These are phyloP conservation scores for Xylaria acuta DNA, from an alignment of 495 filamentous ascomycete genomes.

Conservation along the genomic window DNA sequence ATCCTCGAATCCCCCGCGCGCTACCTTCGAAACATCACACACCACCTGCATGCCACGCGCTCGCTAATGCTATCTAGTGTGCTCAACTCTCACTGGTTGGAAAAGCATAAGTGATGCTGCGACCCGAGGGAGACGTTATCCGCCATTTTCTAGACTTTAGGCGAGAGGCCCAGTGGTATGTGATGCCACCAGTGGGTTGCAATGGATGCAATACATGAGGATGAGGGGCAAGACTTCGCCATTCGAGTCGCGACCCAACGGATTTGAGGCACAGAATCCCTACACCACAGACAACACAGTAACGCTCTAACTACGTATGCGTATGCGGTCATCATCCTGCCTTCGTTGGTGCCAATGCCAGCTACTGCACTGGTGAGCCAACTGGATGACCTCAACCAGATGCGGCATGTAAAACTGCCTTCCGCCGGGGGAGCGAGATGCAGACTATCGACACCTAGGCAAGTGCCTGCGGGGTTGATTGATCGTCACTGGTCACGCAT, in stretches of 20 bases:
- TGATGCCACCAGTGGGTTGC: background rate
- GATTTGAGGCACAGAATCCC: background rate
- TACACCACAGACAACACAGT: background rate
- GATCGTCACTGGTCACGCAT: background rate
- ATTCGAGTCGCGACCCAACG: too few species aligned
- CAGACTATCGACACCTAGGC: background rate
- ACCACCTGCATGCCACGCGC: background rate
- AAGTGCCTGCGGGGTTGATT: background rate
- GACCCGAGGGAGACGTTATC: too few species aligned
- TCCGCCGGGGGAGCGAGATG: background rate
- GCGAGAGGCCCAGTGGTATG: background rate
- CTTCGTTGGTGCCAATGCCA: background rate
- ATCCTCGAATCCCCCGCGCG: too few species aligned
- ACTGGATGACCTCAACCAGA: background rate
- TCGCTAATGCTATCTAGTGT: background rate
- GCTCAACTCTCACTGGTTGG: background rate
- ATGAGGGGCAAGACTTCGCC: background rate
- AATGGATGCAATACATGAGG: too few species aligned
- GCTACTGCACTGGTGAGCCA: background rate
- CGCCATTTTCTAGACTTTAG: background rate
- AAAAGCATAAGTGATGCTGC: background rate
- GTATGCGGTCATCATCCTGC: slow-evolving; percentile 20
- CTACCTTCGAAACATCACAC: background rate
- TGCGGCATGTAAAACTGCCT: background rate
- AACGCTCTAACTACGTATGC: background rate